Conservation (phyloP, 768 basidiomycete genomes). For the Phanerochaete sordida region DNA sequence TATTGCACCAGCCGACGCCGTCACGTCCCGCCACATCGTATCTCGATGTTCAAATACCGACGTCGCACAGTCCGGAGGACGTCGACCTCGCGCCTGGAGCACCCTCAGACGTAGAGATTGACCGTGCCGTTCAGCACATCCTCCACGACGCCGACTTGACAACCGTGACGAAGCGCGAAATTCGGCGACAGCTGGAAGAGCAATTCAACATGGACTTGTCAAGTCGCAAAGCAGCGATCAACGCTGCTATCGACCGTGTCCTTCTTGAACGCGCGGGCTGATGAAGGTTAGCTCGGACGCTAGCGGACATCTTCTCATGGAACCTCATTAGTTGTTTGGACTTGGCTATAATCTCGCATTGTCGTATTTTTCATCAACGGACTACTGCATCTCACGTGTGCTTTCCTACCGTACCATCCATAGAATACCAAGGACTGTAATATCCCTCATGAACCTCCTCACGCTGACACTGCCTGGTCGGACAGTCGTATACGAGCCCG, state of each 20-base stretch:
- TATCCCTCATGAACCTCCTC: background rate
- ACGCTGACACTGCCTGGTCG: background rate
- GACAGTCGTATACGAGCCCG: background rate
- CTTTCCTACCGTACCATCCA: constrained; percentile 11
- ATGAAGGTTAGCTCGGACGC: background rate
- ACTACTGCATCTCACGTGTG: constrained; percentile 13
- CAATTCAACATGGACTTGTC: constrained; percentile 77
- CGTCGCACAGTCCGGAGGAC: constrained; percentile 49
- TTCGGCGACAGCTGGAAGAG: constrained; percentile 80
- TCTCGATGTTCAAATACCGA: constrained; percentile 66
- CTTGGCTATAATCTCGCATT: constrained; percentile 11
- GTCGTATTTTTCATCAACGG: constrained; percentile 9
- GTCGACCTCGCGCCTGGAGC: constrained; percentile 40
- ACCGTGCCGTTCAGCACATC: constrained; percentile 68
- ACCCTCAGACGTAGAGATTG: constrained; percentile 72
- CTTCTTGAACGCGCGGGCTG: constrained; percentile 48
- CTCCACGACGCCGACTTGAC: constrained; percentile 81
- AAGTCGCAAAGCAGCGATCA: constrained; percentile 68
- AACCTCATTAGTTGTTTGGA: background rate
- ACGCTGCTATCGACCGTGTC: constrained; percentile 71
- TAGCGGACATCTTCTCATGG: background rate
- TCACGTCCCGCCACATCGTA: constrained; percentile 76
- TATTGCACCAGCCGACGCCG: constrained; percentile 56
- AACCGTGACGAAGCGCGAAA: constrained; percentile 87
- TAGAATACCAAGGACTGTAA: constrained; percentile 14